Conservation (phyloP, 345 rosid genomes). For the Eucalyptus curtisii region DNA sequence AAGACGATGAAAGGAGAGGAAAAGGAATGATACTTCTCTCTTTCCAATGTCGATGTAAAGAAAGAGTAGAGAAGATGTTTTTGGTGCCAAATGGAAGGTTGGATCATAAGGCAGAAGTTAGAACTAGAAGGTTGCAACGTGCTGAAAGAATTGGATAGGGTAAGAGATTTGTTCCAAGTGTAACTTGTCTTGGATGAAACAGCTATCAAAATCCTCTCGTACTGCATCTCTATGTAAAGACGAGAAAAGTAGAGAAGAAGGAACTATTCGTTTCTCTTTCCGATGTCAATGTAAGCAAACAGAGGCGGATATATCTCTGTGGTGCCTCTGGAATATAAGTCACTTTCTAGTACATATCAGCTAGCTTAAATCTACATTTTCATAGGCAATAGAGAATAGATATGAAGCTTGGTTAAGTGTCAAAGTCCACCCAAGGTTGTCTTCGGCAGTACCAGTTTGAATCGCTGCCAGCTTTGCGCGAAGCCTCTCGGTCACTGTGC, state of each 20-base stretch:
- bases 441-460: conserved; percentile 12
- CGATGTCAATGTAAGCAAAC: not conserved
- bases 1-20: not conserved
- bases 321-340: not conserved
- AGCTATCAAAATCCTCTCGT: not conserved
- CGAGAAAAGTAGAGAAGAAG: not conserved
- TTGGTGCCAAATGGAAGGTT: not conserved
- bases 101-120: not conserved
- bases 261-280: not conserved
- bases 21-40: not conserved
- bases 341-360: accelerated
- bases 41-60: not conserved
- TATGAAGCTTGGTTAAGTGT: not conserved
- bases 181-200: not conserved
- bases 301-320: not conserved
- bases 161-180: not conserved
- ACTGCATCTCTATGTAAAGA: not conserved
- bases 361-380: not conserved
- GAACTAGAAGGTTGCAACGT: not conserved
- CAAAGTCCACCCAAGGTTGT: conserved; percentile 15
- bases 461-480: not conserved
- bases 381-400: not conserved
- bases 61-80: not conserved
- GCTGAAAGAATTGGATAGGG: not conserved
- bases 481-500: not conserved